Evolutionary conservation across 2,329 filamentous ascomycete species (phyloP).

Genomic region (Dryadomyces sulphureus): DNA sequence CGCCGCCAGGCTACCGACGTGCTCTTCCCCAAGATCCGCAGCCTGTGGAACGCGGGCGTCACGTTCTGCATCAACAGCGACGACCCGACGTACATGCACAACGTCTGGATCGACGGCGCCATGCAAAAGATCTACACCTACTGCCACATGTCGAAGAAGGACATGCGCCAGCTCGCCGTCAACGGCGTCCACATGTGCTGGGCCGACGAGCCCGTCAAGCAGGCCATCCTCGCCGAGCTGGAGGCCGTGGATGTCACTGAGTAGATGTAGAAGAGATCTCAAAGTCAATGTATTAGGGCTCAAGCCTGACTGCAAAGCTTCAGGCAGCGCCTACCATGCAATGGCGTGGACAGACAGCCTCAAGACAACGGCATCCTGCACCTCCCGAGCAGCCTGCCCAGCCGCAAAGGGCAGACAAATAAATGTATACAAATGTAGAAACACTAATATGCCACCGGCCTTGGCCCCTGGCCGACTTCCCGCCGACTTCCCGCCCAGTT

Average conservation of each 20-base stretch:
- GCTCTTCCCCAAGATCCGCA: constrained; percentile 41
- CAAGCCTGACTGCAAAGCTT: no score
- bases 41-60: constrained; percentile 47
- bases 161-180: constrained; percentile 50
- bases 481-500: no score
- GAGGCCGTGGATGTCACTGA: constrained; percentile 7
- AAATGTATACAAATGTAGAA: background rate
- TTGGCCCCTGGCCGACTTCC: no score
- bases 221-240: constrained; percentile 33
- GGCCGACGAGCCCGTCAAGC: constrained; percentile 49
- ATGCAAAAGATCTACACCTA: constrained; percentile 48
- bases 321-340: constrained; percentile 3
- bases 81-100: constrained; percentile 62
- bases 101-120: constrained; percentile 58
- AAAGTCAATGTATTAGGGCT: no score
- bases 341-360: background rate
- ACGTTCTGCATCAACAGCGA: constrained; percentile 60
- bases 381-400: background rate
- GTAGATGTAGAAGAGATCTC: background rate
- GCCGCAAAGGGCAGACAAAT: no score
- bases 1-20: constrained; percentile 36
- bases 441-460: no score
- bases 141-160: constrained; percentile 42
- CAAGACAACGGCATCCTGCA: background rate
- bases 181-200: constrained; percentile 55